Percentiles rank a stretch among this genome's conserved stretches.
phyloP scores from a whole-genome alignment of 345 rosid species.

The Eucalyptus pauciflora region DNA sequence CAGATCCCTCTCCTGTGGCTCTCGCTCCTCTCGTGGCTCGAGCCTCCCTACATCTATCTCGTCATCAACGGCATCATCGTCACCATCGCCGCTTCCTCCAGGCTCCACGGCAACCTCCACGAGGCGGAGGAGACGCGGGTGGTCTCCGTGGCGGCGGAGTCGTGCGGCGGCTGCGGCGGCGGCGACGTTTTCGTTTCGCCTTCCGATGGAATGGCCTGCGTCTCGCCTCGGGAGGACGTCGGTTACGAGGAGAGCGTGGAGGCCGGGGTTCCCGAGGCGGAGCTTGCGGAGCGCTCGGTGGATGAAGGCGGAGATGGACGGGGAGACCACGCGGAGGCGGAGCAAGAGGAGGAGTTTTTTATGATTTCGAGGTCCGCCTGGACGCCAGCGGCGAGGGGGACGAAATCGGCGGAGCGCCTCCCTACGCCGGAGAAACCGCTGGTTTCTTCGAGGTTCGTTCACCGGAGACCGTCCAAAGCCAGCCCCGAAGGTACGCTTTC shows the following conservation, averaged over 20 bases:
- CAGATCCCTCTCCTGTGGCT: constrained; percentile 34
- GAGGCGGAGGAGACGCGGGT: not conserved
- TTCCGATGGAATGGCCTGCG: not conserved
- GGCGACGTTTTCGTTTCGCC: not conserved
- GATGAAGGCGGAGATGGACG: not conserved
- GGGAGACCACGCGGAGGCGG: not conserved
- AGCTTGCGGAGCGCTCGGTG: not conserved
- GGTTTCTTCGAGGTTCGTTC: constrained; percentile 34
- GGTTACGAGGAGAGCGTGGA: not conserved
- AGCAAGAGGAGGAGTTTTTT: constrained; percentile 14
- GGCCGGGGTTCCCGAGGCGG: not conserved
- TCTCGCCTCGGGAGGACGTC: not conserved
- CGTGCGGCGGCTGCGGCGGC: not conserved
- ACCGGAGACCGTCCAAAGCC: constrained; percentile 27
- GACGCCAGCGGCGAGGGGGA: constrained; percentile 9
- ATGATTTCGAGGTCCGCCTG: constrained; percentile 12
- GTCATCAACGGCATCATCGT: constrained; percentile 47
- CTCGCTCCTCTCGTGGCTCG: constrained; percentile 39
- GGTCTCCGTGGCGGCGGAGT: not conserved
- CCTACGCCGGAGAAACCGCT: constrained; percentile 37
- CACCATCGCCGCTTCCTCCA: constrained; percentile 43
- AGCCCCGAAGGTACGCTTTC: constrained; percentile 37
- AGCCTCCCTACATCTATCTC: constrained; percentile 59
- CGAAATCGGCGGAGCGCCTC: constrained; percentile 11
- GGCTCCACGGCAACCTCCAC: constrained; percentile 8